Base-by-base conservation (phyloP, 345 rosid species). In the Eucalyptus sp. region DNA sequence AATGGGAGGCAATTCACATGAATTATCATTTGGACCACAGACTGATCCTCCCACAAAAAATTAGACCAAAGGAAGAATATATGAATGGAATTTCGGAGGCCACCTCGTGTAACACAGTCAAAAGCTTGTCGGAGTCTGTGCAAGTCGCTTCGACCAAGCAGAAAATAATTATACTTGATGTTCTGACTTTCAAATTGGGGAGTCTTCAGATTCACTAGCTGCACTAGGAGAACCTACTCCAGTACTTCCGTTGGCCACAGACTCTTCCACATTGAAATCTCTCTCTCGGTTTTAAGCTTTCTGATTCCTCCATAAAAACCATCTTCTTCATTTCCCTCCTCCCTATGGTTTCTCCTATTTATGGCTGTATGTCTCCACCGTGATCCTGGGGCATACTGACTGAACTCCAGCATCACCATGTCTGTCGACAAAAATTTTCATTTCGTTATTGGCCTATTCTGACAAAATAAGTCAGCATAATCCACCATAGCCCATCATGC, bases 221-320 rank as follows among this genome's bases (percentile, higher is more conserved):
- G 14, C 43, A 50, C 43, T 5, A 85, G 25, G 22, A 85, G 58
- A 56, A 44, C 87, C 81, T 83, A 96, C 43, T 96, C 96, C 90
- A 95, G 87, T 86, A 93, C 88, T 79, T 94, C 93, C 31, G 87
- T 87, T 8, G 99, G 99, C 98, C 97, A 96, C 29, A 95, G 95
- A 88, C 83, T 90, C 89, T 93, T 95, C 99, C 98, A 96, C 37
- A 88, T 95, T 18, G 91, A 91, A 89, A 96, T 95, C 89, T 97
- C 99, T 86, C 90, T 92, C 89, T 92, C 91, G n/a, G 87, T 90
- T 46, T 46, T 87, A 86, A 97, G 92, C 94, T 95, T 96, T 88
- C 97, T 88, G 88, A 97, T 94, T 87, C 99, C 99, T 58, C 98
- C 99, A 71, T 97, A 97, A 88, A 96, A 97, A 7, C 99, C 99